Base-by-base conservation (phyloP, 768 basidiomycete genomes). In the Serendipita vermifera region DNA sequence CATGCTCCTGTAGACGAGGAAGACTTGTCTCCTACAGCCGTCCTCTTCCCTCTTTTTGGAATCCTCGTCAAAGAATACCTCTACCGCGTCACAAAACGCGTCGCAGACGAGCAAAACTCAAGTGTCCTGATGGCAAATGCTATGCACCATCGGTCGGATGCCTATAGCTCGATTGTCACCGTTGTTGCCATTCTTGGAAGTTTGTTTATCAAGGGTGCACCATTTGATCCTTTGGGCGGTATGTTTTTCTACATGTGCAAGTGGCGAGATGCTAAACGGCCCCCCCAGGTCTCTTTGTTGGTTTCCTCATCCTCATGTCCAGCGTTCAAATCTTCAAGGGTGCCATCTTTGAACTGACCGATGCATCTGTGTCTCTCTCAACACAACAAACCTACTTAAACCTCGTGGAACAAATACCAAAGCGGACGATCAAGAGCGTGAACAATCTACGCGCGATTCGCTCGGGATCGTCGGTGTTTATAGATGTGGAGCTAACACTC, bases 91-190 rank as follows among this genome's bases (percentile, higher is more conserved):
- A 98, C 92, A 43, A 86, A 85, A 65, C 79, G 77, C 55, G 93
- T 99, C 29, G 96, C 94, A 9, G 81, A 88, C 57, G 80, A 89
- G 62, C 92, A 97, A 68, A 82, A 82, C 63, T 89, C 86, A 64
- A 87, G 89, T 3, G 96, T 99, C 0, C 70, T 99, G 54, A 73
- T 84, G 17, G 96, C 96, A n/a, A 99, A 98, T 67, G 96, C 94
- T 4, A 77, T 92, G 56, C 94, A 98, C 67, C 96, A 99, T 70
- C 79, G 96, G n/a, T 92, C 88, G 60, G 96, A 99, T 67, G 91
- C 90, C 4, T 90, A 92, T 64, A 92, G 91, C 2, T 93, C 91
- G 62, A 62, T 85, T 48, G 90, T 99, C 55, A 91, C 93, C 9
- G 78, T 98, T 56, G 77, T 85, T 41, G 93, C 94, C 14, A 99